Conservation (phyloP, 2,329 filamentous ascomycete species). For the Dothistroma septosporum region DNA sequence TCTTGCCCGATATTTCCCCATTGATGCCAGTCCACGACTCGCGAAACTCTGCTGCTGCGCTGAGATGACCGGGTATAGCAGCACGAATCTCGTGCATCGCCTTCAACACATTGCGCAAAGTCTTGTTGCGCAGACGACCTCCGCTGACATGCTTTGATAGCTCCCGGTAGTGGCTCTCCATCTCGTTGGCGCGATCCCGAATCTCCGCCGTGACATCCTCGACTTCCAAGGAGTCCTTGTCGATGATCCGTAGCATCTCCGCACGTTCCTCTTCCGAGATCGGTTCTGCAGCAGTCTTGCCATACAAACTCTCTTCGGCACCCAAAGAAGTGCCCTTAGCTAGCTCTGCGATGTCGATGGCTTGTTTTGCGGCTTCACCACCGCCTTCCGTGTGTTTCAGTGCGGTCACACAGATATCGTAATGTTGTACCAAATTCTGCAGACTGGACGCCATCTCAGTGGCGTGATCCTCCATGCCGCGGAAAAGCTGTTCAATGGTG, state of each 20-base stretch:
- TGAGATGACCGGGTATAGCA: constrained; percentile 62
- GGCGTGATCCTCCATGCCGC: constrained; percentile 65
- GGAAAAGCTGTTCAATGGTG: constrained; percentile 45
- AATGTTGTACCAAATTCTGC: constrained; percentile 77
- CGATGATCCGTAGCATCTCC: constrained; percentile 79
- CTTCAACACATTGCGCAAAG: constrained; percentile 60
- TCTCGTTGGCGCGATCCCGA: constrained; percentile 67
- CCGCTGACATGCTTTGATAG: constrained; percentile 61
- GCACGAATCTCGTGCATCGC: constrained; percentile 65
- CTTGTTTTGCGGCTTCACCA: constrained; percentile 43
- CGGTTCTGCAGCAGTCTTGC: constrained; percentile 51
- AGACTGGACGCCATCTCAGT: constrained; percentile 78
- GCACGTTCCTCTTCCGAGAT: constrained; percentile 70
- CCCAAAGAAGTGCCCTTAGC: constrained; percentile 17
- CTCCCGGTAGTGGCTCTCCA: constrained; percentile 66
- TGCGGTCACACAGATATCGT: constrained; percentile 87
- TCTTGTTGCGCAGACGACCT: constrained; percentile 53
- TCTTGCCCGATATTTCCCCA: constrained; percentile 61
- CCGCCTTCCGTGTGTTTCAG: constrained; percentile 77
- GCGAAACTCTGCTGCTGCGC: constrained; percentile 61
- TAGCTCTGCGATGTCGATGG: constrained; percentile 36
- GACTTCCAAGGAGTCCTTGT: constrained; percentile 62
- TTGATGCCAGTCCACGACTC: constrained; percentile 70
- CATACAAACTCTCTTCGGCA: constrained; percentile 60
- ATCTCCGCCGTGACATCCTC: constrained; percentile 64